Base-by-base conservation (phyloP, 257 asterid species). In the Eustoma russellianum region DNA sequence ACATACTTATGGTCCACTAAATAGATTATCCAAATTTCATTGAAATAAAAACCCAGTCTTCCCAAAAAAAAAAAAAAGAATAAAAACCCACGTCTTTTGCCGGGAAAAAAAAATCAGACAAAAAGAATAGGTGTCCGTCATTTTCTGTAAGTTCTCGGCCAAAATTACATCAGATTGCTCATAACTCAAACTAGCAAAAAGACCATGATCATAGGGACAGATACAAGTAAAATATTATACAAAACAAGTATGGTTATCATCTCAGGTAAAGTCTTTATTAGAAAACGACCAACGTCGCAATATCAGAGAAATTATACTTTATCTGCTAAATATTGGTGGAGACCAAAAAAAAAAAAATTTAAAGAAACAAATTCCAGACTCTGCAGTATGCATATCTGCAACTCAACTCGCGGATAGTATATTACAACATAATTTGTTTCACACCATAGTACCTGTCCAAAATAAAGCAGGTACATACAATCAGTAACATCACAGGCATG, bases 401-500 rank as follows among this genome's bases (percentile, higher is more conserved):
- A 35, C 33, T 34, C 13, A 53, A 53, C 58, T 53, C 3, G 30
- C 30, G 5, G 58, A 53, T 16, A 52, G 18, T 46, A 53, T 33
- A 16, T 15, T 38, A 35, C 58, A 16, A 53, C 58, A 35, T 45
- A 9, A 35, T 15, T 2, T 34, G 10, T 46, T 5, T 46, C 6
- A 53, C 13, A 16, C 13, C 46, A 35, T 11, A 14, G 46, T 35
- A 53, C 58, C 58, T 53, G 58, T 9, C 35, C 35, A 53, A 11
- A 52, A n/a, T n/a, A n/a, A n/a, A n/a, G n/a, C n/a, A n/a, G n/a
- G n/a, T n/a, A n/a, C n/a, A n/a, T n/a, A n/a, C n/a, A n/a, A n/a
- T n/a, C n/a, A n/a, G n/a, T n/a, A n/a, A n/a, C n/a, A n/a, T n/a
- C n/a, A n/a, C n/a, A n/a, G n/a, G n/a, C n/a, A n/a, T n/a, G n/a